Evolutionary conservation across 352 stramenopile genomes (phyloP).

Genomic region (Albugo laibachii): DNA sequence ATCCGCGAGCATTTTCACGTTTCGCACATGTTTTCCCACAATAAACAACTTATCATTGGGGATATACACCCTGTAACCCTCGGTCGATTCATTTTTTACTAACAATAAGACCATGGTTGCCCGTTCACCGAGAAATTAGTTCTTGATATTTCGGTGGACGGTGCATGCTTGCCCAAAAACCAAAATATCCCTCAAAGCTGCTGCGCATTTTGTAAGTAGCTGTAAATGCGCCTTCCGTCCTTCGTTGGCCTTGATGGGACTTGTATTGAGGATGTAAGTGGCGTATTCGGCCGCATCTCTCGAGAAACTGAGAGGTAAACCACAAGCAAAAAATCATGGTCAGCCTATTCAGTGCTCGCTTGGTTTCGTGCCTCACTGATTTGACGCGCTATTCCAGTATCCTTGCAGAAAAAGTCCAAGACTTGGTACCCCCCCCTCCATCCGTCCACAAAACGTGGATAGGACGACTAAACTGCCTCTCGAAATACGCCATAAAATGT

Average conservation of each 20-base stretch:
- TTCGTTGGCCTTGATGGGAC: background rate
- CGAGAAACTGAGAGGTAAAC: background rate
- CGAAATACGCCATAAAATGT: background rate
- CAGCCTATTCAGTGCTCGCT: background rate
- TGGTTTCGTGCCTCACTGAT: background rate
- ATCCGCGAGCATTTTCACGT: background rate
- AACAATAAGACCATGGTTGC: background rate
- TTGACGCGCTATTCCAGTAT: background rate
- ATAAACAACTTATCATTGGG: background rate
- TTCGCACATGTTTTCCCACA: background rate
- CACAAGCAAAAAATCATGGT: background rate
- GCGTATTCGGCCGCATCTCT: background rate
- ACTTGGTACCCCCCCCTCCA: background rate
- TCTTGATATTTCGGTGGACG: background rate
- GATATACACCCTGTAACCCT: background rate
- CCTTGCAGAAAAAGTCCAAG: background rate
- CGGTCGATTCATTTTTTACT: background rate
- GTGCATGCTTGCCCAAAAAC: background rate
- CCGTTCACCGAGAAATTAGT: background rate
- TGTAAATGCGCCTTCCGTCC: background rate
- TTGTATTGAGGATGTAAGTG: background rate
- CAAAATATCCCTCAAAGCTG: background rate
- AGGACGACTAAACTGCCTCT: background rate
- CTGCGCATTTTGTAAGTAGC: background rate
- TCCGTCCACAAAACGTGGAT: background rate